These are phyloP conservation scores for Hygrophila difformis DNA, from an alignment of 257 asterid genomes.

Conservation along the genomic window DNA sequence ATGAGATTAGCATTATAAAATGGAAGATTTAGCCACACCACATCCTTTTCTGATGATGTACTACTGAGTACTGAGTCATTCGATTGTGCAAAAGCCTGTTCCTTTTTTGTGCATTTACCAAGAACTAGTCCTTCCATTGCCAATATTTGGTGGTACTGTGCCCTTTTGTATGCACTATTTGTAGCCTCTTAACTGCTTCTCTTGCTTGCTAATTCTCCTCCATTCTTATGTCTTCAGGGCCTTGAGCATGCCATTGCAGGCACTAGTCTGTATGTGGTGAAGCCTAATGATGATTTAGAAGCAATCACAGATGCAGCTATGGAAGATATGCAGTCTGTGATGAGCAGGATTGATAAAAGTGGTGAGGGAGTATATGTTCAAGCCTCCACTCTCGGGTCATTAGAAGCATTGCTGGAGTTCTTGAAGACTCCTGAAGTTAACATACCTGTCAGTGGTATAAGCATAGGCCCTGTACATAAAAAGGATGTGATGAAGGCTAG, in stretches of 20 bases:
- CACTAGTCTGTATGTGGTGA: conserved; percentile 81
- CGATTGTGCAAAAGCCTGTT: no score
- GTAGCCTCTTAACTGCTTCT: no score
- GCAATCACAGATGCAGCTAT: conserved; percentile 71
- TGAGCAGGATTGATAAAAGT: conserved; percentile 85
- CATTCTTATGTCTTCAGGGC: conserved; percentile 39
- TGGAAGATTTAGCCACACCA: no score
- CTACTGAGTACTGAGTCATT: no score
- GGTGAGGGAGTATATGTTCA: conserved; percentile 97
- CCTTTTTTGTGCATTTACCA: no score
- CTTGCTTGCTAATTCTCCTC: conserved; percentile 10
- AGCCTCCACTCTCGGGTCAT: conserved; percentile 95
- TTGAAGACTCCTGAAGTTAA: conserved; percentile 82
- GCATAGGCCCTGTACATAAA: conserved; percentile 92
- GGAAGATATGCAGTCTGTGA: conserved; percentile 93
- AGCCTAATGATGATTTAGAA: conserved; percentile 77
- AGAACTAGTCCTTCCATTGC: no score
- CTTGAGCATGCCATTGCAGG: conserved; percentile 99
- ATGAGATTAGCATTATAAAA: no score
- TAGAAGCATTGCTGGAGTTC: conserved; percentile 93
- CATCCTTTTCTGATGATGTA: no score
- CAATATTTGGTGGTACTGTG: no score
- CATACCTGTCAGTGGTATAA: conserved; percentile 95
- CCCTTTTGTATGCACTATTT: no score
- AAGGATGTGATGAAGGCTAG: conserved; percentile 97